A percentile compares a stretch with the other conserved stretches of the same genome.
phyloP scores from a whole-genome alignment of 495 filamentous ascomycete species.

The Hypoxylon trugodes region DNA sequence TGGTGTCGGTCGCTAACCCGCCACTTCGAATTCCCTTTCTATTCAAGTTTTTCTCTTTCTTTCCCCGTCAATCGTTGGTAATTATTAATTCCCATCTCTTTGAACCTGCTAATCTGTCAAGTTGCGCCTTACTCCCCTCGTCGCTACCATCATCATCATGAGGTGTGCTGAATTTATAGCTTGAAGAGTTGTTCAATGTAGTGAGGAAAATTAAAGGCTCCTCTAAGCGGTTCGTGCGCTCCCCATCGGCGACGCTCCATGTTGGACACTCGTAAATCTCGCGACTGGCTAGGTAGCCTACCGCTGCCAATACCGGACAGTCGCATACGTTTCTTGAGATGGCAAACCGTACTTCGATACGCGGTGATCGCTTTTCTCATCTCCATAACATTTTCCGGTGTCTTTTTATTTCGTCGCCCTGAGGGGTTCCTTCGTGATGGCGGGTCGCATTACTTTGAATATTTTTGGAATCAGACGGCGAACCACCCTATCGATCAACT shows the following conservation, averaged over 20 bases:
- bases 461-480: conserved; percentile 39
- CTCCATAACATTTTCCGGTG: conserved; percentile 32
- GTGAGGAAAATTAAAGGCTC: conserved; percentile 1
- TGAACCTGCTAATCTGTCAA: background rate
- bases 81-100: background rate
- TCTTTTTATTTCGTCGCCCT: conserved; percentile 35
- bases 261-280: conserved; percentile 18
- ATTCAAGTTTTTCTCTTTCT: background rate
- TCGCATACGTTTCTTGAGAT: conserved; percentile 25
- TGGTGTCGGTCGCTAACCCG: conserved; percentile 7
- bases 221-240: background rate
- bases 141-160: conserved; percentile 27
- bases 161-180: background rate
- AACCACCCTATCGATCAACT: conserved; percentile 55
- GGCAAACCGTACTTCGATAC: conserved; percentile 37
- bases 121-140: background rate
- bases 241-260: conserved; percentile 7
- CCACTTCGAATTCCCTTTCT: conserved; percentile 7
- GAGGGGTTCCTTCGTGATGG: conserved; percentile 36
- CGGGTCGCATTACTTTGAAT: conserved; percentile 40
- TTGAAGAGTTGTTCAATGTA: conserved; percentile 15
- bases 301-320: too few relatives aligned
- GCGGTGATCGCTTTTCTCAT: conserved; percentile 28
- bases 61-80: background rate
- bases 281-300: conserved; percentile 35